Evolutionary conservation across 2,329 filamentous ascomycete genomes (phyloP), one percentile per base, ranked within the genome.

Genomic region (Trichoderma breve): DNA sequence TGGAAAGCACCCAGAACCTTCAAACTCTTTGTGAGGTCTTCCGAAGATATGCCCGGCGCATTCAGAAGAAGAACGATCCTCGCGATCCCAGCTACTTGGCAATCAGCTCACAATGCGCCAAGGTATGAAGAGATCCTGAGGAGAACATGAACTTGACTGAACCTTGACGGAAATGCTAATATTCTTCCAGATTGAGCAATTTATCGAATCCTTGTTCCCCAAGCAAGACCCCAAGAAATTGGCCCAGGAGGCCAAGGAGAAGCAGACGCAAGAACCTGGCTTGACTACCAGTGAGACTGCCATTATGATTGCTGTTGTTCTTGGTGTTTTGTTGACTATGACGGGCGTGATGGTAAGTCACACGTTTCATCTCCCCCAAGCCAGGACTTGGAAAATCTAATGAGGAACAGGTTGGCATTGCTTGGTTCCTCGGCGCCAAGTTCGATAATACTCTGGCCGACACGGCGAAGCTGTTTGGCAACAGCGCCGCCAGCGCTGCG

Each of bases 151-250:
- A 32, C 30, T 32, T 32, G 30, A 32, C 30, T 32, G 30, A 34
- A 18, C 47, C 6, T 60, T 77, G 73, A 75, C 72, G 30, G 32
- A 2, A 28, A 26, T 43, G 24, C 43, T 62, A 24, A 34, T 53
- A 24, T 51, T 12, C 1, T 36, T 39, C 4, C 77, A 96, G 92
- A 93, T 97, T 75, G 95, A 98, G 81, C 93, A 96, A 85, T 97
- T 97, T 80, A 97, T 98, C 80, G 95, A 98, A 82, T 91, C 90
- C 6, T 90, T 98, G 76, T 98, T 95, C 89, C 96, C 96, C 4
- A 88, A 89, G 9, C 94, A 97, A 82, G 90, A 93, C 74, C 88
- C 92, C 58, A 90, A 92, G 78, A 84, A 85, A 73, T 81, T 89
- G 43, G 82, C 84, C 36, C 79, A 82, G 15, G 77, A 82, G 47